Percentiles rank a stretch among this genome's conserved stretches.
Conservation (phyloP, 768 basidiomycete genomes). For the Tulasnella calospora region DNA sequence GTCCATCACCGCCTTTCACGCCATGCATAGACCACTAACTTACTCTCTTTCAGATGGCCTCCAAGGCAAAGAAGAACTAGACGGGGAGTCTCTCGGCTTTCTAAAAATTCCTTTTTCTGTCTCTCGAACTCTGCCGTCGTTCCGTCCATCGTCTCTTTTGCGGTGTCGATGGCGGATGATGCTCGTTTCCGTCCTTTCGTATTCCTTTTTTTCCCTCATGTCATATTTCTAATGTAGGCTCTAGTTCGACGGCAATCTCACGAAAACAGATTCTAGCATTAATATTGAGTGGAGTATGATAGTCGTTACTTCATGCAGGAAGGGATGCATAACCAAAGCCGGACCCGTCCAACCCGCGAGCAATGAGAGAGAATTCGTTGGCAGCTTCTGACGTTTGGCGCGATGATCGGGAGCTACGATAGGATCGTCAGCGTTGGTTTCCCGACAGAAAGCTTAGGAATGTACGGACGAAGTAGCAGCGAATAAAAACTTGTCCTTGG, state of each 20-base stretch:
- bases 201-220: not conserved
- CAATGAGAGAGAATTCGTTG: slow-evolving; percentile 80
- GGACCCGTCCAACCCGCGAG: slow-evolving; percentile 77
- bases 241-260: slow-evolving; percentile 8
- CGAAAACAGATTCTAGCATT: slow-evolving; percentile 13
- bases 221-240: slow-evolving; percentile 5
- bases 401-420: slow-evolving; percentile 58
- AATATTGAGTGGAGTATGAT: not conserved
- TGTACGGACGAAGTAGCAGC: slow-evolving; percentile 56
- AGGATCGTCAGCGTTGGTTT: slow-evolving; percentile 11
- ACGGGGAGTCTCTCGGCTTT: not conserved
- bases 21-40: not conserved
- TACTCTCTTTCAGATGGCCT: slow-evolving; percentile 51
- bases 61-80: slow-evolving; percentile 48
- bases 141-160: not conserved
- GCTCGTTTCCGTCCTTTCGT: not conserved
- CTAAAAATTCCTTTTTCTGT: slow-evolving; percentile 6
- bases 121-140: slow-evolving; percentile 14
- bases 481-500: slow-evolving; percentile 74
- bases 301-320: not conserved
- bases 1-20: not conserved
- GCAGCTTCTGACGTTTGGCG: slow-evolving; percentile 76
- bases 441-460: not conserved
- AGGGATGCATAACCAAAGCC: slow-evolving; percentile 69
- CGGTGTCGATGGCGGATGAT: not conserved